Base-by-base conservation (phyloP, 1,284 basidiomycete genomes). In the Naganishia albida region DNA sequence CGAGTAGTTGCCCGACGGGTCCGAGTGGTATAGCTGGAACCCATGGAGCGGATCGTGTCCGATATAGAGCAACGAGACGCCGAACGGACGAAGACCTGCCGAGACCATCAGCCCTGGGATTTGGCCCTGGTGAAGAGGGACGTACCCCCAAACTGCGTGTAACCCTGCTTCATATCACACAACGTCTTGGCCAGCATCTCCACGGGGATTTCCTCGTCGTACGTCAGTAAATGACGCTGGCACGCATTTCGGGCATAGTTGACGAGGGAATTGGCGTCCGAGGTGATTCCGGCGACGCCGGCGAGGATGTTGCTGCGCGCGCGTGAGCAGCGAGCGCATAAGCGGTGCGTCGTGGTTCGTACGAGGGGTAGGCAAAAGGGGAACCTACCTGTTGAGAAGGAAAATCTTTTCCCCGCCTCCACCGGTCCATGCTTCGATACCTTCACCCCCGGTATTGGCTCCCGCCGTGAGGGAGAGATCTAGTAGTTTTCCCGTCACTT, bases 361-460 rank as follows among this genome's bases (percentile, higher is more conserved):
- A 18, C 3, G 51, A n/a, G 7, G 30, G 51, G 30, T n/a, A n/a
- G n/a, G 3, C 8, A 16, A 26, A n/a, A 20, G 20, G 28, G 26
- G 10, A n/a, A 72, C 82, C 67, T 70, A 84, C 83, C 82, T 83
- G 75, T 96, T 97, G 70, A 98, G 83, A 60, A 93, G 79, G 80
- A 93, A 98, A 80, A 99, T 91, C 86, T 99, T 98, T 85, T 99
- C 95, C 55, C 91, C 92, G 72, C 92, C 95, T 20, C 88, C 93
- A 38, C 92, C 92, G 71, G 77, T 79, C 79, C 79, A 80, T 4
- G 79, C 79, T 67, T 78, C 74, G 7, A 72, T 68, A n/a, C 77
- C 77, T 72, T 93, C 93, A 28, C 91, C 90, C 28, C 88, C 89
- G 12, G 72, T 73, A 55, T 70, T 70, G 55, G 77, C 78, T 16